phyloP scores from a whole-genome alignment of 1,284 basidiomycete genomes.

The Ceratobasidium sp. region DNA sequence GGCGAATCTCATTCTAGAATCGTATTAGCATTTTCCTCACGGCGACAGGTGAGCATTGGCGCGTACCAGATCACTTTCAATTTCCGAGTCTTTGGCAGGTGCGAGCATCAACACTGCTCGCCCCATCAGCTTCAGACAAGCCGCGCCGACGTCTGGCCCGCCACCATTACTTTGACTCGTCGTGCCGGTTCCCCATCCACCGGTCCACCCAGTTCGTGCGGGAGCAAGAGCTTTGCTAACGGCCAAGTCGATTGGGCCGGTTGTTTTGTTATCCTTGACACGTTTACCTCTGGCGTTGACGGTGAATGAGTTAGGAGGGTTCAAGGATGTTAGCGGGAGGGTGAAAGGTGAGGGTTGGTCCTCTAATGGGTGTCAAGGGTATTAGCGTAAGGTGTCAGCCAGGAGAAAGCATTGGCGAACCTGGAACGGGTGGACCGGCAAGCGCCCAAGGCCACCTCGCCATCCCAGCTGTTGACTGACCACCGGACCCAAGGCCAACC shows the following conservation, averaged over 20 bases:
- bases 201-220: constrained; percentile 42
- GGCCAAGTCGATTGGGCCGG: constrained; percentile 35
- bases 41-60: not conserved
- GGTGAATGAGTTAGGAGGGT: constrained; percentile 49
- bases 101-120: constrained; percentile 41
- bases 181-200: constrained; percentile 43
- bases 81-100: constrained; percentile 38
- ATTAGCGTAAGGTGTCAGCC: constrained; percentile 61
- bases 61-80: constrained; percentile 39
- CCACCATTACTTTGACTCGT: constrained; percentile 43
- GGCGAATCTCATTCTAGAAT: constrained; percentile 29
- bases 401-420: constrained; percentile 54
- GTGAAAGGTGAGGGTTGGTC: constrained; percentile 86
- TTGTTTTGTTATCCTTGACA: constrained; percentile 43
- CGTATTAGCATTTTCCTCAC: not conserved
- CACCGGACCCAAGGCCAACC: not conserved
- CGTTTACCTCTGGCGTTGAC: constrained; percentile 45
- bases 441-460: constrained; percentile 33
- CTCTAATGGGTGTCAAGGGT: constrained; percentile 58
- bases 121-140: constrained; percentile 41
- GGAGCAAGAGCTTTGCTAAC: constrained; percentile 44
- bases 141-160: constrained; percentile 36
- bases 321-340: constrained; percentile 71
- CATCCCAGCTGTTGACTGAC: constrained; percentile 40
- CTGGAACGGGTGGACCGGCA: constrained; percentile 42